Evolutionary conservation across 2,329 filamentous ascomycete genomes (phyloP).

Genomic region (Pestalotiopsis fici): DNA sequence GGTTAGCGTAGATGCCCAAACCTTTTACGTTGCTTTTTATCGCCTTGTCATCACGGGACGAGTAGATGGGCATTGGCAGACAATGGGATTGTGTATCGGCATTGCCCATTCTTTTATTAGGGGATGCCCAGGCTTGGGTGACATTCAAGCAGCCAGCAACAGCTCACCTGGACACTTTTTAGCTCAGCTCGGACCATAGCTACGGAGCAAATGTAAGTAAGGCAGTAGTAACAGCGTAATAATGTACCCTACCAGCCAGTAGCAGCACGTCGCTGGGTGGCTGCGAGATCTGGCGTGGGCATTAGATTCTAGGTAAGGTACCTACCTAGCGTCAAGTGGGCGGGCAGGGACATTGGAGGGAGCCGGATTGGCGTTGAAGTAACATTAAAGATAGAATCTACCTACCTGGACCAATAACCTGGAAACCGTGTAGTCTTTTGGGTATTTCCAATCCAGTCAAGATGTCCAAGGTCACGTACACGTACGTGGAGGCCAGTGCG

Average conservation of each 20-base stretch:
- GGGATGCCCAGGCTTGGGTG: neutral
- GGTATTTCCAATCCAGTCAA: too few species aligned
- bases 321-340: neutral
- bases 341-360: neutral
- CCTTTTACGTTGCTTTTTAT: neutral
- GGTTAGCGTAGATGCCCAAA: neutral
- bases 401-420: neutral
- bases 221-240: neutral
- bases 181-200: neutral
- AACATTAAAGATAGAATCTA: neutral
- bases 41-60: neutral
- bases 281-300: neutral
- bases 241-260: neutral
- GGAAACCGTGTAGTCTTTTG: too few species aligned
- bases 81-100: neutral
- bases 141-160: neutral
- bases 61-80: neutral
- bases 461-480: too few species aligned
- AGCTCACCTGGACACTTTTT: constrained; percentile 7
- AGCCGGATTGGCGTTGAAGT: neutral
- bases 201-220: neutral
- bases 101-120: neutral
- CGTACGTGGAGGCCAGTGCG: too few species aligned
- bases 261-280: neutral
- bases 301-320: neutral